Base-by-base conservation (phyloP, 345 rosid genomes). In the Pistacia vera region DNA sequence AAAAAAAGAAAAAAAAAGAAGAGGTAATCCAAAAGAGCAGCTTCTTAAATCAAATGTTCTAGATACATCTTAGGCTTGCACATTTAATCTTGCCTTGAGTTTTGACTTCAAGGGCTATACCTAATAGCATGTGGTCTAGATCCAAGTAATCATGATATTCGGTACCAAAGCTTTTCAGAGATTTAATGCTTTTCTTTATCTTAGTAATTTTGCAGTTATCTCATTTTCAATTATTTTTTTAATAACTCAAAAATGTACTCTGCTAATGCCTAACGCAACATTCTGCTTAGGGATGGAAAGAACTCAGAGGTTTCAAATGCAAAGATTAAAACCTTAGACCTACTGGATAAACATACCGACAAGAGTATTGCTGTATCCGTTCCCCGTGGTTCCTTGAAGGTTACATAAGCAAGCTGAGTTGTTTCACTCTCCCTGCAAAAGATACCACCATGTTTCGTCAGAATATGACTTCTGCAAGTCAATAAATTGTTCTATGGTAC, bases 341-440 rank as follows among this genome's bases (percentile, higher is more conserved):
- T 41, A 44, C 3, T 35, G 10, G 48, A 78, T 36, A 30, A 22
- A 75, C 85, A n/a, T 75, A 88, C 91, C n/a, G 89, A 82, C 36
- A 86, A 83, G 20, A 88, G 88, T 25, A 78, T 64, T 13, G 91
- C 91, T 4, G 85, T 88, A 55, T 88, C 91, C 22, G 89, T 88
- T 38, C 79, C 88, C 73, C 80, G 85, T 18, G 68, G 18, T 8
- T 81, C 81, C 75, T 86, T 80, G 78, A 86, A 86, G 65, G 85
- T 85, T 69, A 88, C 85, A 22, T 73, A 84, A 18, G 83, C 88
- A 49, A 84, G 63, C 72, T 86, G 88, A 55, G 87, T 73, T 58
- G 72, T 75, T 25, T 81, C 83, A 13, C 76, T 75, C 76, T 84
- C 86, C 83, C 88, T 86, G 66, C 66, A 71, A 36, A 66, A 28